phyloP scores from a whole-genome alignment of 169 alveolate species.

The Plasmodium falciparum region DNA sequence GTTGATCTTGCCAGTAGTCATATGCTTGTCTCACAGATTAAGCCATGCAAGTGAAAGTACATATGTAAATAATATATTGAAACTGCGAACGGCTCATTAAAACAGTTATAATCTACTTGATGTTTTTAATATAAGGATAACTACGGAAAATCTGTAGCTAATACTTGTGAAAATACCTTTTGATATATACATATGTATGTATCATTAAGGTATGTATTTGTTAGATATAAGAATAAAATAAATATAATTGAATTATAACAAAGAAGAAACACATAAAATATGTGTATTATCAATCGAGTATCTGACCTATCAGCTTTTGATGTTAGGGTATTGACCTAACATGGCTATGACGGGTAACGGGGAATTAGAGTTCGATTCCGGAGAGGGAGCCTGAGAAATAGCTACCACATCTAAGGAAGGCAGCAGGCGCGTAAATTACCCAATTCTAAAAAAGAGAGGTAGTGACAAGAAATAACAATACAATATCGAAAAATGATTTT shows the following conservation, averaged over 20 bases:
- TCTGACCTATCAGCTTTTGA: constrained; percentile 87
- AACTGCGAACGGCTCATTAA: constrained; percentile 90
- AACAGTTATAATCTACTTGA: constrained; percentile 83
- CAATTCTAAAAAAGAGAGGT: constrained; percentile 96
- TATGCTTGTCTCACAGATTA: constrained; percentile 96
- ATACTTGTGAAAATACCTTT: too few species aligned
- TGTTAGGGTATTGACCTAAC: constrained; percentile 94
- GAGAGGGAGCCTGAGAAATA: constrained; percentile 97
- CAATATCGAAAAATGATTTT: constrained; percentile 83
- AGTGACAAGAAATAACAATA: constrained; percentile 95
- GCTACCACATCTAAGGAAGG: constrained; percentile 97
- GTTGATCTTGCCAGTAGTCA: constrained; percentile 98
- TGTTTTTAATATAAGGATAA: constrained; percentile 59
- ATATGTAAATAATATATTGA: too few species aligned
- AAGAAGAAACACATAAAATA: too few species aligned
- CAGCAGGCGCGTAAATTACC: constrained; percentile 97
- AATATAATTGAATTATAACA: too few species aligned
- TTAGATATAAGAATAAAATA: too few species aligned
- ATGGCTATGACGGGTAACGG: constrained; percentile 96
- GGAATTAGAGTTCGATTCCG: constrained; percentile 97
- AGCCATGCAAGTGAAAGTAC: constrained; percentile 96
- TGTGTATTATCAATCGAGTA: constrained; percentile 77
- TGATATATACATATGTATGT: too few species aligned
- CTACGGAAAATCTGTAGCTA: constrained; percentile 80
- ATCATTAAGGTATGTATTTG: too few species aligned